Conservation (phyloP, 352 stramenopile species). For the Pythium periplocum region DNA sequence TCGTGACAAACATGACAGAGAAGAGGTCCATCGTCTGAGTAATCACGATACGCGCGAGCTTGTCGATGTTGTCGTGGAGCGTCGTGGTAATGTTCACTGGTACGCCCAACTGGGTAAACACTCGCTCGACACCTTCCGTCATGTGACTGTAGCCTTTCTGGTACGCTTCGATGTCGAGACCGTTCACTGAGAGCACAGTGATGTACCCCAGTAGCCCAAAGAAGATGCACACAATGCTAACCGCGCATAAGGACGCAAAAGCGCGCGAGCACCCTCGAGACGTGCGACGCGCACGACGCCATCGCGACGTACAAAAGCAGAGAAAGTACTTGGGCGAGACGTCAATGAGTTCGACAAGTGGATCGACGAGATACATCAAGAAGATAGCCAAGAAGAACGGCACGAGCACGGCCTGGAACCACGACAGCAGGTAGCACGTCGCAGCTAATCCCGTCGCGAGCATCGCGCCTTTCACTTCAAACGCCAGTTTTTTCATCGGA, state of each 20-base stretch:
- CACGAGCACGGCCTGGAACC: conserved; percentile 81
- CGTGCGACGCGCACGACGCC: conserved; percentile 63
- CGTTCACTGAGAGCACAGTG: conserved; percentile 81
- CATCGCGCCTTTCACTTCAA: conserved; percentile 81
- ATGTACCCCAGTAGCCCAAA: conserved; percentile 85
- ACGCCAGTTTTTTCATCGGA: conserved; percentile 61
- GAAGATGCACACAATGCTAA: conserved; percentile 84
- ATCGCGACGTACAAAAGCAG: conserved; percentile 76
- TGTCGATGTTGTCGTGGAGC: conserved; percentile 88
- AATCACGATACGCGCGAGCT: conserved; percentile 76
- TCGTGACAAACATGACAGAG: conserved; percentile 87
- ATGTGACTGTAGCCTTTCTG: conserved; percentile 80
- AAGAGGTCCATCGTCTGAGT: conserved; percentile 88
- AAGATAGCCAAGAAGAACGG: conserved; percentile 88
- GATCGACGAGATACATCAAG: conserved; percentile 87
- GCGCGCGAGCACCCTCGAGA: conserved; percentile 80
- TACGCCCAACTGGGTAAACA: conserved; percentile 70
- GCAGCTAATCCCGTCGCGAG: conserved; percentile 72
- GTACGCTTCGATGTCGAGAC: conserved; percentile 74
- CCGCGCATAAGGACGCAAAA: conserved; percentile 75
- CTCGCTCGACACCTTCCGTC: conserved; percentile 51
- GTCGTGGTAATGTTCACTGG: conserved; percentile 87
- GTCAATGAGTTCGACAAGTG: conserved; percentile 84
- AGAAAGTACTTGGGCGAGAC: conserved; percentile 85
- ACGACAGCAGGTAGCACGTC: conserved; percentile 76